Percentiles rank a stretch among this genome's conserved stretches.
phyloP scores from a whole-genome alignment of 371 early-diverging fungal species.

The Chytridium lagenaria region DNA sequence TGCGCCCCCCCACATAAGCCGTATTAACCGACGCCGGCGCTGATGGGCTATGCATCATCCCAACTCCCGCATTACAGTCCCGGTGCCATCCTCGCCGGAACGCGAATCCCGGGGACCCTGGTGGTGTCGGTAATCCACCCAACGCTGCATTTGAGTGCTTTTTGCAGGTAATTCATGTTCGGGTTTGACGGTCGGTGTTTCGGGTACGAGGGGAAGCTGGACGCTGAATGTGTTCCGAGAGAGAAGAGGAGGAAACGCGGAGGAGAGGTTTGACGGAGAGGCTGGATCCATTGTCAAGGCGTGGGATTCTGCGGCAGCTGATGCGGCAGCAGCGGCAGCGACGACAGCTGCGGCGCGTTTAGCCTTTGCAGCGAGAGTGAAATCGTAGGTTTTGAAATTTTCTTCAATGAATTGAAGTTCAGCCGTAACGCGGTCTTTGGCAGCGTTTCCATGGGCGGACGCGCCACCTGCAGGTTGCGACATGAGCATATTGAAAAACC shows the following conservation, averaged over 20 bases:
- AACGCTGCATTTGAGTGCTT: too few species aligned
- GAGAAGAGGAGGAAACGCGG: background rate
- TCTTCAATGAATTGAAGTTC: conserved; percentile 23
- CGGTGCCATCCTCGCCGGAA: background rate
- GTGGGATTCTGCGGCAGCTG: background rate
- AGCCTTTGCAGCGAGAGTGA: background rate
- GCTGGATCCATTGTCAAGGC: background rate
- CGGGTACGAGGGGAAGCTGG: background rate
- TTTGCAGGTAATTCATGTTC: too few species aligned
- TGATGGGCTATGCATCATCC: background rate
- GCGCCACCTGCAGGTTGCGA: background rate
- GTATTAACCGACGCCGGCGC: background rate
- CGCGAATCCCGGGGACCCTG: background rate
- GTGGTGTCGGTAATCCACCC: background rate
- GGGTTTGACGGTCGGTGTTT: background rate
- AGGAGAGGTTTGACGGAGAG: background rate
- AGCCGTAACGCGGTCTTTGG: background rate
- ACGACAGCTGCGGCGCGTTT: background rate
- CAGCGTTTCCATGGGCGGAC: background rate
- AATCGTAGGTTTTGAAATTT: conserved; percentile 13
- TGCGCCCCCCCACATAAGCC: background rate
- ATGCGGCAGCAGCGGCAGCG: background rate
- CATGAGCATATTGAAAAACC: background rate
- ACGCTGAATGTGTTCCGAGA: background rate
- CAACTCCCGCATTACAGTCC: background rate